Conservation (phyloP, 176 grass and related monocot species). For the Carex scoparia region DNA sequence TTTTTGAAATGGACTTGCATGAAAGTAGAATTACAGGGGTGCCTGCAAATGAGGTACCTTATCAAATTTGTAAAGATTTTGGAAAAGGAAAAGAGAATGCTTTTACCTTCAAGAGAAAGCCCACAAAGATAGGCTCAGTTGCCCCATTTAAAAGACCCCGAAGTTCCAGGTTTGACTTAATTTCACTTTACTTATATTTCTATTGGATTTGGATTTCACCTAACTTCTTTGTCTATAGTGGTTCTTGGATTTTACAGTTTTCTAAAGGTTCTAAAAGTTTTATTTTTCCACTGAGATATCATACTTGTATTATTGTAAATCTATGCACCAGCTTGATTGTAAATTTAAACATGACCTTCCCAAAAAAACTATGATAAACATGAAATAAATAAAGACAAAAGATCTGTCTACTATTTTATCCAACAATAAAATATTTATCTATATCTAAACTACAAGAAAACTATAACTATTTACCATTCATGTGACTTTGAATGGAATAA, state of each 20-base stretch:
- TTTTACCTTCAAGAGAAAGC: constrained; percentile 31
- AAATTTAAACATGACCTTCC: not conserved
- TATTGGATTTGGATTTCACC: not conserved
- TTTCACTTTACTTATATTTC: constrained; percentile 28
- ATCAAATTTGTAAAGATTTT: constrained; percentile 32
- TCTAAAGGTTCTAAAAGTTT: not conserved
- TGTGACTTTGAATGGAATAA: not conserved
- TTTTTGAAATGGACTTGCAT: constrained; percentile 38
- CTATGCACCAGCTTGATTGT: not conserved
- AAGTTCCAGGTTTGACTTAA: constrained; percentile 62
- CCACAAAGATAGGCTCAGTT: constrained; percentile 53
- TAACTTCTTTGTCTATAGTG: not conserved
- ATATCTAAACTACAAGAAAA: not conserved
- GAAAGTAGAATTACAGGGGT: constrained; percentile 32
- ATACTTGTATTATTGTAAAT: not conserved
- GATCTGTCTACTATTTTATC: not conserved
- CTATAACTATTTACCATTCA: not conserved
- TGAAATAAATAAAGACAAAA: not conserved
- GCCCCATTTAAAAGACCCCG: constrained; percentile 85
- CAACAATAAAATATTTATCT: not conserved
- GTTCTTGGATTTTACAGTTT: not conserved
- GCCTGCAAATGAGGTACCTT: constrained; percentile 53
- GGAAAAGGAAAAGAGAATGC: constrained; percentile 38
- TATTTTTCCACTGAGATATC: not conserved
- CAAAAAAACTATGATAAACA: no score